Base-by-base conservation (phyloP, 2,329 filamentous ascomycete genomes). In the Magnaporthiopsis incrustans region DNA sequence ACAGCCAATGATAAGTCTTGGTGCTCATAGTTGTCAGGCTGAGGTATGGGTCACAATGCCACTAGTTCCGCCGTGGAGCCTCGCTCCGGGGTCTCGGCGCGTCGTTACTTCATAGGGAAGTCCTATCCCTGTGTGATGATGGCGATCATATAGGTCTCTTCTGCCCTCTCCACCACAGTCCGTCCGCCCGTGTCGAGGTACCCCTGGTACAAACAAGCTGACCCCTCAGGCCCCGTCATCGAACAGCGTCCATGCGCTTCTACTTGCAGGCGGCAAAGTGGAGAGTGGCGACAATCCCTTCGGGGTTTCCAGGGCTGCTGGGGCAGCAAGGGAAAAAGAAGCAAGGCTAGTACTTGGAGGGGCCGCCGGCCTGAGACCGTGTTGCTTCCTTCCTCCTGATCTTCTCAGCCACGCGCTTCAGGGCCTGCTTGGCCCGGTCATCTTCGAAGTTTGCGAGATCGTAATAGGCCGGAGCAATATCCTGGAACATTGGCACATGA, bases 381-480 rank as follows among this genome's bases (percentile, higher is more conserved):
- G 44, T 53, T 10, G 83, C 83, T 70, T 83, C 79, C 70, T 82
- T 85, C 65, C 87, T 79, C 68, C 80, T 81, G 71, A 86, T 80
- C 78, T 84, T 88, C 67, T 89, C 85, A 1, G 78, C 75, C 0
- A 85, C 81, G 27, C 82, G 77, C 67, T 80, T 77, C 38, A 90
- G 77, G 3, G 86, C 85, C 53, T 84, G 87, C 78, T 90, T 93
- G 69, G 97, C 88, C 35, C 57, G 57, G 66, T 97, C 93, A 75
- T 96, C 92, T 62, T 85, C 86, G 76, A 98, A 97, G 0, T 84
- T 83, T 1, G 87, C 82, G 14, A 97, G 76, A 71, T 99, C 92
- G 76, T 97, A 99, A 78, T 99, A 99, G 25, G 83, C 86, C 2
- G 93, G 93, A 5, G 95, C 92, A 68, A 98, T 96, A 76, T 99